Conservation (phyloP, 73 alveolate genomes). For the Tetrahymena borealis region DNA sequence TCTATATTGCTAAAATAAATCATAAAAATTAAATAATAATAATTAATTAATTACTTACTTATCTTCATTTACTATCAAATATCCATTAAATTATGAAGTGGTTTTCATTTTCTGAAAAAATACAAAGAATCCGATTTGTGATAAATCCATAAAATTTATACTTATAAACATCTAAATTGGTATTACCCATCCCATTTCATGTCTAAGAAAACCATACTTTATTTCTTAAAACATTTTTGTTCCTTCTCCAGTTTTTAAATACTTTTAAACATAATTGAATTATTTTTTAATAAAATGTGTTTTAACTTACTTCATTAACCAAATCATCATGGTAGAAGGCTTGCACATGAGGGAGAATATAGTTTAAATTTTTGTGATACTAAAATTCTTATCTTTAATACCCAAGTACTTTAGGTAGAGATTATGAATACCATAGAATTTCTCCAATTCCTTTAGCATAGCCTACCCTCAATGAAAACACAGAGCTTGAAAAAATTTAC, state of each 20-base stretch:
- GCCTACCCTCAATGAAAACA: background rate
- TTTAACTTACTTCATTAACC: background rate
- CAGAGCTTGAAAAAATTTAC: background rate
- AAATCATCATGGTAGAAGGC: background rate
- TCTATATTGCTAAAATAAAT: background rate
- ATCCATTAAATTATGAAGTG: background rate
- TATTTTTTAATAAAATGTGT: no score
- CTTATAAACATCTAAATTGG: background rate
- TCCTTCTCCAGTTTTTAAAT: background rate
- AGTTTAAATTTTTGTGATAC: background rate
- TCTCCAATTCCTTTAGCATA: background rate
- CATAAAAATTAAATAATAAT: background rate
- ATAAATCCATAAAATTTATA: background rate
- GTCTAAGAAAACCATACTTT: background rate
- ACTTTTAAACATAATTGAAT: background rate
- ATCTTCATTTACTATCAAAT: background rate
- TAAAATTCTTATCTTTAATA: background rate
- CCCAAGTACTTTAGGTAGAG: background rate
- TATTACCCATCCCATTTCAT: background rate
- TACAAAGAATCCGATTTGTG: background rate
- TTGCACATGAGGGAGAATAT: background rate
- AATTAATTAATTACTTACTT: background rate
- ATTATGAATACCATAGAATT: background rate
- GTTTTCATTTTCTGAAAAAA: background rate
- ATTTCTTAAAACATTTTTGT: background rate